Base-by-base conservation (phyloP, 2,329 filamentous ascomycete genomes). In the Aspergillus floridensis region DNA sequence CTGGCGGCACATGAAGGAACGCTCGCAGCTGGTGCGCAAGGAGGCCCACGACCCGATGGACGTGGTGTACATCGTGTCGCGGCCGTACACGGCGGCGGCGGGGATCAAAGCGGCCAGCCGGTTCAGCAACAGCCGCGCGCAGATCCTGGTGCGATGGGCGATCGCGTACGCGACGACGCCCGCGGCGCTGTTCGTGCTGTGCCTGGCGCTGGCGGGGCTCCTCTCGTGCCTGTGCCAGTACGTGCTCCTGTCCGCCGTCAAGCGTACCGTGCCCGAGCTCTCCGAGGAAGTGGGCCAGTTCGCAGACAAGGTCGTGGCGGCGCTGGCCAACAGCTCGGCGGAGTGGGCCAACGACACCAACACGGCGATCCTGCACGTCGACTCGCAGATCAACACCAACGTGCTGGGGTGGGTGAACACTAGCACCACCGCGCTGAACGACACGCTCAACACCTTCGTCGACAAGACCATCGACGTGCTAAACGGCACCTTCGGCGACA, bases 381-480 rank as follows among this genome's bases (percentile, higher is more conserved):
- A 86, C 71, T 73, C 81, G 58, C 86, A 91, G 32, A 86, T 99
- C 76, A 99, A 98, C 78, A 72, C 88, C 44, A 87, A 97, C 63
- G 81, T 99, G 24, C 86, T 98, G 63, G 88, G 89, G 60, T 96
- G 93, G 84, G 93, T 98, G 49, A 88, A 88, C 59, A 93, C 88
- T 54, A 91, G 90, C 32, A 97, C 93, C 0, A 80, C 80, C 7
- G 90, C 92, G 1, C 83, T 97, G 70, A 97, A 97, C 73, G 77
- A 89, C 68, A 97, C 93, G 0, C 83, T 99, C 49, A 95, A 91
- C 68, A 81, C 81, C 2, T 96, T 98, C 72, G 87, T 93, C 56
- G 82, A 89, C 57, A 84, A 89, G 65, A 96, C 96, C 80, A 85
- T 86, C 63, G 81, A 85, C 16, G 87, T 86, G 5, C 82, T 99